phyloP scores from a whole-genome alignment of 1,139 yeast genomes.

The Lodderomyces orthopsilosis region DNA sequence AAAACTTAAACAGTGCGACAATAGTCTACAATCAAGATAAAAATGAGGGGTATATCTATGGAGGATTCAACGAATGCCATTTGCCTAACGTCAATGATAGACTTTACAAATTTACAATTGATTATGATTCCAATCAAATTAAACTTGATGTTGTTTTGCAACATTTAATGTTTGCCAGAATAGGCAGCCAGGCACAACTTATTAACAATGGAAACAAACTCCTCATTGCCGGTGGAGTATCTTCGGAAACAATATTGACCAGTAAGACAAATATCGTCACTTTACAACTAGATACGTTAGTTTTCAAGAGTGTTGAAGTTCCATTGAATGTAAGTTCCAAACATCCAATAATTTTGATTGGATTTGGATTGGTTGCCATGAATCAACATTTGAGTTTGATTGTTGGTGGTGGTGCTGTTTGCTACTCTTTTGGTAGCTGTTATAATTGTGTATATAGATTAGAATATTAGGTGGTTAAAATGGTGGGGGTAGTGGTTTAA shows the following conservation, averaged over 20 bases:
- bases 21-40: constrained; percentile 28
- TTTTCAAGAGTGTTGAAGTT: constrained; percentile 25
- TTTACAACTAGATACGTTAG: constrained; percentile 18
- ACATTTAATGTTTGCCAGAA: constrained; percentile 28
- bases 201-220: constrained; percentile 26
- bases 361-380: constrained; percentile 43
- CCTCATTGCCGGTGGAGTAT: constrained; percentile 62
- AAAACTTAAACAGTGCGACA: constrained; percentile 28
- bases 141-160: constrained; percentile 5
- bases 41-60: constrained; percentile 45
- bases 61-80: constrained; percentile 47
- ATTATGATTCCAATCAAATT: neutral
- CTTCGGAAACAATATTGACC: constrained; percentile 36
- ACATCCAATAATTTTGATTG: constrained; percentile 56
- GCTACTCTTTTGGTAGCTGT: constrained; percentile 78
- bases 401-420: constrained; percentile 78
- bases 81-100: constrained; percentile 32
- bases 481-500: too few species aligned
- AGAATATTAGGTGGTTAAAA: constrained; percentile 5
- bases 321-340: constrained; percentile 33
- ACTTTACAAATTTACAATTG: constrained; percentile 32
- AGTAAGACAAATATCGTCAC: constrained; percentile 20
- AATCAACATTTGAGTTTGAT: constrained; percentile 15
- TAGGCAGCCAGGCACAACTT: constrained; percentile 42
- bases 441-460: constrained; percentile 41